phyloP scores from a whole-genome alignment of 495 filamentous ascomycete species.

The Penicillium pancosmium region DNA sequence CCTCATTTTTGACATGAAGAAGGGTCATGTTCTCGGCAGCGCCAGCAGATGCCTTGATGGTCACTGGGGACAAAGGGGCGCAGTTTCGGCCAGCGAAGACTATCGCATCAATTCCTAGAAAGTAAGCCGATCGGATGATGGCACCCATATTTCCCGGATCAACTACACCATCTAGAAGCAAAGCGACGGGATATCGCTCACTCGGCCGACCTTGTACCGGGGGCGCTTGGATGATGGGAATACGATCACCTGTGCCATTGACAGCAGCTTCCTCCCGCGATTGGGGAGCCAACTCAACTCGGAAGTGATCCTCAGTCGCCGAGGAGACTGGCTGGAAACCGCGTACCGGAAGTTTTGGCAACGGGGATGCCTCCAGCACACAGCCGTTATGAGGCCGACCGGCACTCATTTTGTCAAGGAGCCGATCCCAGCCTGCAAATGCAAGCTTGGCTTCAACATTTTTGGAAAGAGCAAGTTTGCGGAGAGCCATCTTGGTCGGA shows the following conservation, averaged over 20 bases:
- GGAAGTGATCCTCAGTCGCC: conserved; percentile 48
- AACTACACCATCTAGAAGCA: conserved; percentile 81
- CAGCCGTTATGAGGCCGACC: conserved; percentile 91
- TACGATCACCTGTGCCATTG: conserved; percentile 59
- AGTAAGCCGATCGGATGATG: conserved; percentile 83
- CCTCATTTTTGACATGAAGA: conserved; percentile 64
- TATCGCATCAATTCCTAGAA: conserved; percentile 79
- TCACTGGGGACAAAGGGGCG: conserved; percentile 71
- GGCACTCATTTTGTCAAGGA: conserved; percentile 81
- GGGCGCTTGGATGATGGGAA: conserved; percentile 36
- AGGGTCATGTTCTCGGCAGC: conserved; percentile 78
- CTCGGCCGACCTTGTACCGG: conserved; percentile 16
- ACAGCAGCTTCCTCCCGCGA: conserved; percentile 69
- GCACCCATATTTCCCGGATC: conserved; percentile 91
- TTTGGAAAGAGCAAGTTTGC: conserved; percentile 59
- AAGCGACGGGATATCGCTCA: conserved; percentile 69
- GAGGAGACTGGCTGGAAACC: conserved; percentile 53
- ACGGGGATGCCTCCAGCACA: conserved; percentile 81
- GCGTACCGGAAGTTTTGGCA: conserved; percentile 73
- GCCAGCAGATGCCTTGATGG: conserved; percentile 84
- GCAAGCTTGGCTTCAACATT: conserved; percentile 57
- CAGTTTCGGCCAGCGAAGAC: conserved; percentile 67
- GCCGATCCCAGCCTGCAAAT: conserved; percentile 55
- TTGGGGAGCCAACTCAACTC: conserved; percentile 65
- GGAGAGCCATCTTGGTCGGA: conserved; percentile 47